Percentiles rank a stretch among this genome's conserved stretches.
phyloP scores from a whole-genome alignment of 2,329 filamentous ascomycete genomes.

The Fusarium sulawesiense region DNA sequence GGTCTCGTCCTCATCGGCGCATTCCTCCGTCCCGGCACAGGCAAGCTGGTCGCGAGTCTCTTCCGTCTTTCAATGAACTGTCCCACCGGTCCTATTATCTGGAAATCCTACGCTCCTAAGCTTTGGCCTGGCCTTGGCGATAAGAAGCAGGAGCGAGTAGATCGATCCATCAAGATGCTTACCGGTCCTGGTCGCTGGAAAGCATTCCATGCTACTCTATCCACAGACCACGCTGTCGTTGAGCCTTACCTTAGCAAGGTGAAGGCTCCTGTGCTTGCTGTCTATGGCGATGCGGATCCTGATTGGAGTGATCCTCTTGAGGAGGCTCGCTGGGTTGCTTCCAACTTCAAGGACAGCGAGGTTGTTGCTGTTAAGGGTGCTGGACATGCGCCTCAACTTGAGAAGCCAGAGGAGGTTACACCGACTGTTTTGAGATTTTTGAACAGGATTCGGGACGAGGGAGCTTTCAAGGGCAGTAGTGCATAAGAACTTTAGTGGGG shows the following conservation, averaged over 20 bases:
- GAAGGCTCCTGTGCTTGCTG: slow-evolving; percentile 26
- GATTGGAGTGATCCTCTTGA: slow-evolving; percentile 30
- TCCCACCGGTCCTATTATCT: slow-evolving; percentile 11
- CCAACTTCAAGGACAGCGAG: slow-evolving; percentile 11
- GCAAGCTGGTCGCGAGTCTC: background rate
- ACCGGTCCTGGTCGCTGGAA: slow-evolving; percentile 26
- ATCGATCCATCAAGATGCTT: slow-evolving; percentile 12
- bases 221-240: slow-evolving; percentile 20
- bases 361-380: slow-evolving; percentile 16
- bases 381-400: slow-evolving; percentile 27
- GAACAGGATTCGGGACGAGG: background rate
- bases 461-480: background rate
- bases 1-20: slow-evolving; percentile 18
- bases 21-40: slow-evolving; percentile 17
- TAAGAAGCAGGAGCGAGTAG: slow-evolving; percentile 17
- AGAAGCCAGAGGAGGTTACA: slow-evolving; percentile 16
- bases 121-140: slow-evolving; percentile 32
- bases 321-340: slow-evolving; percentile 25
- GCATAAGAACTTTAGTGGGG: background rate
- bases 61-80: background rate
- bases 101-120: slow-evolving; percentile 20
- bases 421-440: slow-evolving; percentile 19
- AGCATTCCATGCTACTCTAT: slow-evolving; percentile 30
- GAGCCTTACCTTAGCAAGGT: slow-evolving; percentile 21
- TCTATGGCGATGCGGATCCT: slow-evolving; percentile 32